phyloP scores from a whole-genome alignment of 345 rosid species.

The Eucalyptus albens region DNA sequence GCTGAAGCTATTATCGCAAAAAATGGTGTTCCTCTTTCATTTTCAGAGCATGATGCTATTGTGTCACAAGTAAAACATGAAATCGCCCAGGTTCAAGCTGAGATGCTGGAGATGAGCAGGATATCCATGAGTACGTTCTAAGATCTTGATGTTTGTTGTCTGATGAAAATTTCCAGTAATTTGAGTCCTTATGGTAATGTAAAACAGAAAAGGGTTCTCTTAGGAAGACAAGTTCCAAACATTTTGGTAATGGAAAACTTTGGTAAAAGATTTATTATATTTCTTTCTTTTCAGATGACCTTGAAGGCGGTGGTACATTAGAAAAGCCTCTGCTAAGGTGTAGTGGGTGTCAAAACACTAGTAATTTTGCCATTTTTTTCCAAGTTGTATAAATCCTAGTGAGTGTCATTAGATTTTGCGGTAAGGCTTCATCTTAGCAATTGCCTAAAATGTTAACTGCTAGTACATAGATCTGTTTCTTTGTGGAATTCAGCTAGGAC shows the following conservation, averaged over 20 bases:
- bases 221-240: background rate
- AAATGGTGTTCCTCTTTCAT: slow-evolving; percentile 28
- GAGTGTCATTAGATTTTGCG: background rate
- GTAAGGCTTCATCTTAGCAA: background rate
- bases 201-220: background rate
- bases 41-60: slow-evolving; percentile 34
- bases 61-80: slow-evolving; percentile 34
- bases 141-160: background rate
- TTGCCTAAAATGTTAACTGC: background rate
- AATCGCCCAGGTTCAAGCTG: slow-evolving; percentile 33
- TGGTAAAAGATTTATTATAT: background rate
- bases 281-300: background rate
- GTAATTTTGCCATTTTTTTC: background rate
- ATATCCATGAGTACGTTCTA: slow-evolving; percentile 26
- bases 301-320: background rate
- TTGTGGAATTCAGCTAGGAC: background rate
- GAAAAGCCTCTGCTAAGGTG: background rate
- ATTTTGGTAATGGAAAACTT: background rate
- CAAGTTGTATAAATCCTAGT: background rate
- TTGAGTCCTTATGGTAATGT: background rate
- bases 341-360: background rate
- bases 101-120: slow-evolving; percentile 27
- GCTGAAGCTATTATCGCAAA: slow-evolving; percentile 37
- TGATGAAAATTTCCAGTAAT: background rate
- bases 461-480: background rate